These are phyloP conservation scores for Linnemannia exigua DNA, from an alignment of 192 early-diverging fungal species.

Conservation along the genomic window DNA sequence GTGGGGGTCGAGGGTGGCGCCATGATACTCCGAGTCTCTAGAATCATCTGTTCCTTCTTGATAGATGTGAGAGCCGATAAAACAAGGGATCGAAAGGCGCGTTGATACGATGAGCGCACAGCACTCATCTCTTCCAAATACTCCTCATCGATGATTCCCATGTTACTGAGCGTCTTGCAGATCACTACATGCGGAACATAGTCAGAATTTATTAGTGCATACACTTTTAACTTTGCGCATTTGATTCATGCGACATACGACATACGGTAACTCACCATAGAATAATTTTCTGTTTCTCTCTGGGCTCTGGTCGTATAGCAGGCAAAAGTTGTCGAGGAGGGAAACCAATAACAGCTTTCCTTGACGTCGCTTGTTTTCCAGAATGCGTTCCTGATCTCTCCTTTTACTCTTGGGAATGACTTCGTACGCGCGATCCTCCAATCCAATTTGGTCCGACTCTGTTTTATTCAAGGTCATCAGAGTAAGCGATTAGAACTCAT, in stretches of 20 bases:
- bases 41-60: constrained; percentile 58
- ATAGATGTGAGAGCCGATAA: constrained; percentile 83
- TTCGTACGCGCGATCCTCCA: constrained; percentile 28
- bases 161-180: constrained; percentile 86
- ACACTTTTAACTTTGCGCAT: not conserved
- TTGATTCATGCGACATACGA: not conserved
- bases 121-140: constrained; percentile 87
- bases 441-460: constrained; percentile 56
- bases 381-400: constrained; percentile 40
- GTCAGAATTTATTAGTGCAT: not conserved
- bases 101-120: constrained; percentile 87
- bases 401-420: constrained; percentile 47
- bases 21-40: constrained; percentile 64
- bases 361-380: constrained; percentile 59
- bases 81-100: constrained; percentile 88
- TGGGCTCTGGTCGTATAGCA: constrained; percentile 88
- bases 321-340: constrained; percentile 92
- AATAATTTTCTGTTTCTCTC: constrained; percentile 89
- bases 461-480: not conserved
- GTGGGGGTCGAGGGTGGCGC: constrained; percentile 51
- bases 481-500: not conserved
- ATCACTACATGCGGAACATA: constrained; percentile 60
- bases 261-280: constrained; percentile 55
- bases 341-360: constrained; percentile 89
- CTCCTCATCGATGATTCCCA: constrained; percentile 87